These are phyloP conservation scores for Leccinum subtestaceum DNA, from an alignment of 768 basidiomycete species.

Conservation along the genomic window DNA sequence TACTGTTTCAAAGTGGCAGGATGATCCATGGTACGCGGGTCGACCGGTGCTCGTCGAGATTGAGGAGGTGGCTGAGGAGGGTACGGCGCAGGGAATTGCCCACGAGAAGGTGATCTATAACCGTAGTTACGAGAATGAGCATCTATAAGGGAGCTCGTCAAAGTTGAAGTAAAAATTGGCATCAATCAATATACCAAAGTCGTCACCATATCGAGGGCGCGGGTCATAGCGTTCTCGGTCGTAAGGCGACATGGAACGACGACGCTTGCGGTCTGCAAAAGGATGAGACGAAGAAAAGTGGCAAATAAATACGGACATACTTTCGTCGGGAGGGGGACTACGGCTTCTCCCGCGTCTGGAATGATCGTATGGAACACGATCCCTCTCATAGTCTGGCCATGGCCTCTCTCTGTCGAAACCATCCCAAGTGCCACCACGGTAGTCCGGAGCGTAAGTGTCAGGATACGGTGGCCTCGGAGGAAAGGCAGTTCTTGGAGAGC, in stretches of 20 bases:
- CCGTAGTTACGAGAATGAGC: slow-evolving; percentile 62
- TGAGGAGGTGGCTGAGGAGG: slow-evolving; percentile 41
- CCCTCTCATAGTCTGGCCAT: slow-evolving; percentile 66
- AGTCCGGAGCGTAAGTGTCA: slow-evolving; percentile 58
- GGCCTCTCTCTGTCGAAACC: slow-evolving; percentile 67
- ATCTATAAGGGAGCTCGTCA: slow-evolving; percentile 40
- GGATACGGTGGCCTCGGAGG: slow-evolving; percentile 54
- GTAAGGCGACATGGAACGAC: slow-evolving; percentile 70
- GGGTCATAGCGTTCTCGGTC: slow-evolving; percentile 83
- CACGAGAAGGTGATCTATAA: slow-evolving; percentile 62
- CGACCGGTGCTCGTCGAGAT: slow-evolving; percentile 64
- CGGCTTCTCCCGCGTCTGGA: slow-evolving; percentile 71
- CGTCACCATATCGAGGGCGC: slow-evolving; percentile 76
- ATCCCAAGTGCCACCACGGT: slow-evolving; percentile 65
- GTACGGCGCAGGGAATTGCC: slow-evolving; percentile 43
- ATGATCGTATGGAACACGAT: slow-evolving; percentile 67
- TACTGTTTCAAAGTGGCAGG: slow-evolving; percentile 81
- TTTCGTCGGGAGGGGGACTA: slow-evolving; percentile 70
- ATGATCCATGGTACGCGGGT: slow-evolving; percentile 80
- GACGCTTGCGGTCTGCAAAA: slow-evolving; percentile 64
- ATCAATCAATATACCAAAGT: slow-evolving; percentile 58
- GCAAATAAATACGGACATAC: slow-evolving; percentile 33
- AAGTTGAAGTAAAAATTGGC: neutral
- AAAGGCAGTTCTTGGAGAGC: slow-evolving; percentile 60
- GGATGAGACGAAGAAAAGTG: slow-evolving; percentile 7